Evolutionary conservation across 176 grass and related monocot genomes (phyloP).

Genomic region (Thalia dealbata): DNA sequence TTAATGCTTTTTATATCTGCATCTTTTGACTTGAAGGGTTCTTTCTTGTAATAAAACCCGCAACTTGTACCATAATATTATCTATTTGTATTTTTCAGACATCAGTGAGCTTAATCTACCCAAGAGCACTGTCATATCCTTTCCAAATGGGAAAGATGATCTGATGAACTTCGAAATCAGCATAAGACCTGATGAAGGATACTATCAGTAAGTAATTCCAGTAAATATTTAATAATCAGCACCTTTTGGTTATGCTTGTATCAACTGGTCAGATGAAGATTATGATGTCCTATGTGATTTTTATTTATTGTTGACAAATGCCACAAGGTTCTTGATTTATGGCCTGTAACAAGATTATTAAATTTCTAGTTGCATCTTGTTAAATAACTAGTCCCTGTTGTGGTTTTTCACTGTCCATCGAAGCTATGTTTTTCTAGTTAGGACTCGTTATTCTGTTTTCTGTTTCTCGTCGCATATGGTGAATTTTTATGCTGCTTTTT

Average conservation of each 20-base stretch:
- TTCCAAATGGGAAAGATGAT: conserved; percentile 85
- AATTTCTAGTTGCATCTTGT: no score
- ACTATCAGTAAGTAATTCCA: conserved; percentile 47
- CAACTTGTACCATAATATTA: background rate
- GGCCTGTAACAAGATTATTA: background rate
- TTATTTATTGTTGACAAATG: background rate
- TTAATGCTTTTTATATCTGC: background rate
- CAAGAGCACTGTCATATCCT: conserved; percentile 61
- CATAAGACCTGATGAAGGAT: conserved; percentile 80
- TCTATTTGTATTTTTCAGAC: conserved; percentile 32
- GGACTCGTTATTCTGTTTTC: background rate
- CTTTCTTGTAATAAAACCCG: background rate
- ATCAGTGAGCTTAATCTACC: conserved; percentile 80
- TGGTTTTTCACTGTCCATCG: background rate
- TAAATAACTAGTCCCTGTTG: background rate
- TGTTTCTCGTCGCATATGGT: background rate
- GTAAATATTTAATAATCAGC: background rate
- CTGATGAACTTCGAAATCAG: conserved; percentile 82
- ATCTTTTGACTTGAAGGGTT: background rate
- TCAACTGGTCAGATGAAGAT: background rate
- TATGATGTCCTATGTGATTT: background rate
- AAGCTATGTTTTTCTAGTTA: background rate
- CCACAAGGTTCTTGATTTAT: background rate
- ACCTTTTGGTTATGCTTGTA: background rate
- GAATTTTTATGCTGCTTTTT: background rate